Evolutionary conservation across 2,329 filamentous ascomycete genomes (phyloP).

Genomic region (Cladosporium sp.): DNA sequence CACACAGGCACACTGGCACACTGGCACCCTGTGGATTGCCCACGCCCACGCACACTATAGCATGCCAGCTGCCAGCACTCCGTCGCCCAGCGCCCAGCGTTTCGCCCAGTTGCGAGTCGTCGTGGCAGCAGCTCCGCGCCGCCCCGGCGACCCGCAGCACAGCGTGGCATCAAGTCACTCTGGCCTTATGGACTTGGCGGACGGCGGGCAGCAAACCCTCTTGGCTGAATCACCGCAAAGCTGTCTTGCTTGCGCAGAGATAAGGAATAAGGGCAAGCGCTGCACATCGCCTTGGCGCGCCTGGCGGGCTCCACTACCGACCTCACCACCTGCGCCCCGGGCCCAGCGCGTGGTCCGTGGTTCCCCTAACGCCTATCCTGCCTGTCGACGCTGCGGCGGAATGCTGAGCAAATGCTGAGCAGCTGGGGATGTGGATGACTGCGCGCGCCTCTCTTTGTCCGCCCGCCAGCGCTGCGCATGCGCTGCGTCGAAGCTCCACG

Average conservation of each 20-base stretch:
- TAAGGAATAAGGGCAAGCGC: constrained; percentile 7
- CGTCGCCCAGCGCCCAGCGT: neutral
- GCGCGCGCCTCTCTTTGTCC: neutral
- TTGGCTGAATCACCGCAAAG: constrained; percentile 5
- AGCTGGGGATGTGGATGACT: neutral
- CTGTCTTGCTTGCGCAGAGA: constrained; percentile 6
- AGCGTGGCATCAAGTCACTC: no score
- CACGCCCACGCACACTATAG: no score
- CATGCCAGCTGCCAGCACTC: neutral
- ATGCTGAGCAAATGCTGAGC: neutral
- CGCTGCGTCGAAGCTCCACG: no score
- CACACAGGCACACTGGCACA: neutral
- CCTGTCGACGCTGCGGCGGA: neutral
- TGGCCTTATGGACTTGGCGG: no score
- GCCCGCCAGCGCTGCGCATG: neutral
- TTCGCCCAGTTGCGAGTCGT: constrained; percentile 3
- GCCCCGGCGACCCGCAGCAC: neutral
- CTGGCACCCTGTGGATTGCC: neutral
- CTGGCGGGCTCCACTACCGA: neutral
- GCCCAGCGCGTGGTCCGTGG: neutral
- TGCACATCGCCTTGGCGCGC: constrained; percentile 4
- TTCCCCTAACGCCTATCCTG: neutral
- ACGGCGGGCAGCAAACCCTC: neutral
- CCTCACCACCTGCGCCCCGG: neutral
- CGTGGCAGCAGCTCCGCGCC: constrained; percentile 1